Base-by-base conservation (phyloP, 352 stramenopile species). In the Globisporangium apiculatum region DNA sequence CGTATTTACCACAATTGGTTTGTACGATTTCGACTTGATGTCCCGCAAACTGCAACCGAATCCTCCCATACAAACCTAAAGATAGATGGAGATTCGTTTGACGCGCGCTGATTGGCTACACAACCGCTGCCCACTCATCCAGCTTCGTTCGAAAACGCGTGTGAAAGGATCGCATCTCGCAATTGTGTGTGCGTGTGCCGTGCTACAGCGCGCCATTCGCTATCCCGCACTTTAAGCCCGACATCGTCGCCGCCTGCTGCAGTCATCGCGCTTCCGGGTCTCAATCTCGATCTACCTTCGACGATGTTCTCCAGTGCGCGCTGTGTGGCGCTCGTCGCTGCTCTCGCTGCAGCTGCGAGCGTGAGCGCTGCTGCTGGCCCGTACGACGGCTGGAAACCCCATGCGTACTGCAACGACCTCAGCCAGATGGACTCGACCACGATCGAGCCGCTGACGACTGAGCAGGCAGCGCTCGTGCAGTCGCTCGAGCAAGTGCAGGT, bases 401-500 rank as follows among this genome's bases (percentile, higher is more conserved):
- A 91, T 46, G 76, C 70, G 47, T 94, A 94, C 73, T 94, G 84
- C 62, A 92, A 91, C 43, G 72, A 75, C 43, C 67, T 90, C 36
- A 66, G 79, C 15, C 58, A 64, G 65, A 91, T 92, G 61, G 77
- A 76, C 18, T 64, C 65, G 24, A 66, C 76, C 41, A 70, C 68
- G 45, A 89, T 94, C 60, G 61, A 64, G 49, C 78, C 82, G 41
- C 63, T 94, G 48, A 77, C 67, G n/a, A 38, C 67, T 7, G 68
- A 86, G 53, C 82, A 91, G 58, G 57, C 68, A 49, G 62, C 65
- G 31, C 68, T 64, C n/a, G 76, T 94, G 7, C 73, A 76, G 55
- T 90, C 76, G n/a, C 67, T 94, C 36, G 75, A 87, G 61, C 80
- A 92, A 69, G 82, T 91, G 52, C 84, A 94, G 69, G 78, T 82